A percentile compares a stretch with the other conserved stretches of the same genome.
phyloP scores from a whole-genome alignment of 2,329 filamentous ascomycete genomes.

The Huntiella savannae region DNA sequence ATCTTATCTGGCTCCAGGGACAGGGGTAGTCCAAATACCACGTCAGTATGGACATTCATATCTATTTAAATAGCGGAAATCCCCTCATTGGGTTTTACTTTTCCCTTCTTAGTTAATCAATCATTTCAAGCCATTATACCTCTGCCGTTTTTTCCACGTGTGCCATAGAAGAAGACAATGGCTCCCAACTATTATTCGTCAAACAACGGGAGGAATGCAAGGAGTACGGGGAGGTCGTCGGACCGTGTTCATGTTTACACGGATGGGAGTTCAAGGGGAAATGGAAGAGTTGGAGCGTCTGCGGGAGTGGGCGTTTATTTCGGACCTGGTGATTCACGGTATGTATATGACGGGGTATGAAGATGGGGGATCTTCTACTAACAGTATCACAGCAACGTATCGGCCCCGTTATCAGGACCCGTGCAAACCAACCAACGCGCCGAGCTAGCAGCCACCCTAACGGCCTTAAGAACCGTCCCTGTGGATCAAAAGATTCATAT shows the following conservation, averaged over 20 bases:
- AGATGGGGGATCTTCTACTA: neutral
- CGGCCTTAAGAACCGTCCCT: constrained; percentile 61
- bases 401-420: constrained; percentile 53
- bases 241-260: constrained; percentile 28
- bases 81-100: too few relatives aligned
- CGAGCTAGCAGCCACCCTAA: constrained; percentile 75
- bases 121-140: too few relatives aligned
- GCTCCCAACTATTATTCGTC: too few relatives aligned
- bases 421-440: constrained; percentile 88
- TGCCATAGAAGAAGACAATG: too few relatives aligned
- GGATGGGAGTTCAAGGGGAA: constrained; percentile 41
- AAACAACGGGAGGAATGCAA: constrained; percentile 20
- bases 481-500: constrained; percentile 52
- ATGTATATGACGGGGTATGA: constrained; percentile 11
- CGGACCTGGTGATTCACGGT: constrained; percentile 35
- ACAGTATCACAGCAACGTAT: constrained; percentile 33
- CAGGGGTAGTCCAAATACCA: too few relatives aligned
- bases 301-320: constrained; percentile 49
- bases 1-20: too few relatives aligned
- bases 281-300: constrained; percentile 33
- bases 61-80: too few relatives aligned
- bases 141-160: too few relatives aligned
- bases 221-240: too few relatives aligned
- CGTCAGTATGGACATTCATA: too few relatives aligned
- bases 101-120: too few relatives aligned